Evolutionary conservation across 768 basidiomycete genomes (phyloP), one percentile per base, ranked within the genome.

Genomic region (Xerocomus brunneocitrinus): DNA sequence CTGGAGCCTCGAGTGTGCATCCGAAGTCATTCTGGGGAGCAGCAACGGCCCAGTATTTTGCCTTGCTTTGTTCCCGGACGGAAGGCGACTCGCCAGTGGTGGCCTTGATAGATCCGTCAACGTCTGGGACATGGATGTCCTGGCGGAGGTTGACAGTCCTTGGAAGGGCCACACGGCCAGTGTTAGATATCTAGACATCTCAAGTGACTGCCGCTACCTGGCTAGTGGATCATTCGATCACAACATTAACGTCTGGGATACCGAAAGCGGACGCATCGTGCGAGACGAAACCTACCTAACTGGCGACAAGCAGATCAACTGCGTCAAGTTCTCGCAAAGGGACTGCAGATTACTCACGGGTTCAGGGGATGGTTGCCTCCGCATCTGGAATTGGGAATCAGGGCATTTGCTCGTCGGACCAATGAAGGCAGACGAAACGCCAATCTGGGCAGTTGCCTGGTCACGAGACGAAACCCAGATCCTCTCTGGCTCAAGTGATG

Each of bases 141-240:
- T 51, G 14, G 49, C 31, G 12, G 32, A 24, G 3, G 45, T 66
- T 2, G 58, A 60, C 35, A 45, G 54, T 22, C 65, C 65, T 13
- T 66, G 66, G 65, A 60, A 57, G 39, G 50, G 52, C 25, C 65
- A 66, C 52, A 57, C 48, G 7, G 61, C 56, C 55, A 66, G 65
- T 41, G 65, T 66, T 51, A 65, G 65, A 54, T 66, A 63, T 47
- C 57, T 66, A 14, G 65, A 66, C 50, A 36, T 66, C 45, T 66
- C 65, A 41, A 58, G 52, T 24, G 66, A 67, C 63, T 57, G 63
- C 39, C 63, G 61, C 50, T 66, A 66, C 66, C 19, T 66, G 34
- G 58, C 49, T 5, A 67, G 67, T 34, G 65, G 65, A 56, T 67
- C 67, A 44, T 66, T 68, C 53, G 65, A 67, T 67, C 64, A 66